Conservation (phyloP, 768 basidiomycete species). For the Rhizopogon rudus region DNA sequence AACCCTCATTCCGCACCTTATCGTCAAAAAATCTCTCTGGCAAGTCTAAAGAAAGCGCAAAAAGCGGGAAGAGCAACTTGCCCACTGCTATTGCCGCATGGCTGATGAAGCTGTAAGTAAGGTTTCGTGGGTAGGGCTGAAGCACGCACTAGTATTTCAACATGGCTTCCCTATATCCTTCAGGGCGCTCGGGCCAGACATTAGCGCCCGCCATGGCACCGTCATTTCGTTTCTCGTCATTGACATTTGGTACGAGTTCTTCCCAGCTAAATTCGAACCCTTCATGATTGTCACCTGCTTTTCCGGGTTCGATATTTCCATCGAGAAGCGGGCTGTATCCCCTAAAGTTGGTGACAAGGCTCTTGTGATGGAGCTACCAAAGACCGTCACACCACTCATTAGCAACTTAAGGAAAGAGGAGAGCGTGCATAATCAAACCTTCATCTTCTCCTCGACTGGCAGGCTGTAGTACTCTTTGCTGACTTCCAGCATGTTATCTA, state of each 20-base stretch:
- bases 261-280: slow-evolving; percentile 87
- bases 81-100: slow-evolving; percentile 51
- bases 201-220: slow-evolving; percentile 70
- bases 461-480: slow-evolving; percentile 62
- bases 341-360: slow-evolving; percentile 74
- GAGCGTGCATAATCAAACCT: slow-evolving; percentile 31
- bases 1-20: slow-evolving; percentile 37
- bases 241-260: slow-evolving; percentile 25
- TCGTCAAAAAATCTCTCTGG: slow-evolving; percentile 60
- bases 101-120: slow-evolving; percentile 25
- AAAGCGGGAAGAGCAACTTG: slow-evolving; percentile 56
- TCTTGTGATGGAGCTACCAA: slow-evolving; percentile 5
- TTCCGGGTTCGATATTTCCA: slow-evolving; percentile 65
- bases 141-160: slow-evolving; percentile 62
- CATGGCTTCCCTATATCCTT: slow-evolving; percentile 54
- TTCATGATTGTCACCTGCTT: slow-evolving; percentile 85
- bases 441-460: slow-evolving; percentile 48
- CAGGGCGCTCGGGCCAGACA: slow-evolving; percentile 67
- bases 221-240: slow-evolving; percentile 30
- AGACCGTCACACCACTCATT: too few species aligned
- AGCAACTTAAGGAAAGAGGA: too few species aligned
- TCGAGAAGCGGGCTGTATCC: slow-evolving; percentile 77
- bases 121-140: slow-evolving; percentile 12
- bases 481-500: slow-evolving; percentile 44
- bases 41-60: slow-evolving; percentile 62